A percentile compares a stretch with the other conserved stretches of the same genome.
Evolutionary conservation across 495 filamentous ascomycete species (phyloP).

Genomic region (Aspergillus egyptiacus): DNA sequence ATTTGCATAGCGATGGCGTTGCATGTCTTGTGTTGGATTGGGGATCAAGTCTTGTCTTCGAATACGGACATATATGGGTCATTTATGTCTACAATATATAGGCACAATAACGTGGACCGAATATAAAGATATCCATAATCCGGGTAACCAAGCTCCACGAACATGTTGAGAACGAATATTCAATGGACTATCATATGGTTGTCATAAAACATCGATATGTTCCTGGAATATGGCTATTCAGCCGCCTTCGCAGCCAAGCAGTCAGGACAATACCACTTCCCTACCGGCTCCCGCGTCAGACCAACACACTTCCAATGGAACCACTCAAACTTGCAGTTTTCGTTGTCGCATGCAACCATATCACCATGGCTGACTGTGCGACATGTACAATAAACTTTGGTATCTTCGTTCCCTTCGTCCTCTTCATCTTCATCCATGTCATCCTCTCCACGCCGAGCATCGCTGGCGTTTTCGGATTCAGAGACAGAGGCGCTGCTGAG

Average conservation of each 20-base stretch:
- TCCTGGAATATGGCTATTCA: constrained; percentile 4
- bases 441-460: constrained; percentile 36
- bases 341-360: constrained; percentile 98
- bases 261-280: constrained; percentile 86
- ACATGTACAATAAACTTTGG: constrained; percentile 86
- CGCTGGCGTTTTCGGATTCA: constrained; percentile 43
- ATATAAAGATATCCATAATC: neutral
- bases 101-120: neutral
- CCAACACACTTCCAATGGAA: constrained; percentile 97
- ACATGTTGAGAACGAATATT: no score
- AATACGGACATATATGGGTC: constrained; percentile 6
- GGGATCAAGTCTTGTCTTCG: constrained; percentile 9
- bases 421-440: constrained; percentile 66
- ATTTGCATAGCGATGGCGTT: constrained; percentile 44
- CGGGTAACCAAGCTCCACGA: neutral
- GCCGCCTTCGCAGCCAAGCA: constrained; percentile 48
- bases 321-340: constrained; percentile 89
- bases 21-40: constrained; percentile 19
- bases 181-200: no score
- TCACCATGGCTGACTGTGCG: constrained; percentile 90
- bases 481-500: constrained; percentile 46
- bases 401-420: constrained; percentile 82
- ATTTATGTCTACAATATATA: constrained; percentile 8
- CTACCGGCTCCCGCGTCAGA: constrained; percentile 78
- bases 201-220: constrained; percentile 4